Evolutionary conservation across 495 filamentous ascomycete species (phyloP), one percentile per base, ranked within the genome.

Genomic region (Hypoxylon lienhwacheense): DNA sequence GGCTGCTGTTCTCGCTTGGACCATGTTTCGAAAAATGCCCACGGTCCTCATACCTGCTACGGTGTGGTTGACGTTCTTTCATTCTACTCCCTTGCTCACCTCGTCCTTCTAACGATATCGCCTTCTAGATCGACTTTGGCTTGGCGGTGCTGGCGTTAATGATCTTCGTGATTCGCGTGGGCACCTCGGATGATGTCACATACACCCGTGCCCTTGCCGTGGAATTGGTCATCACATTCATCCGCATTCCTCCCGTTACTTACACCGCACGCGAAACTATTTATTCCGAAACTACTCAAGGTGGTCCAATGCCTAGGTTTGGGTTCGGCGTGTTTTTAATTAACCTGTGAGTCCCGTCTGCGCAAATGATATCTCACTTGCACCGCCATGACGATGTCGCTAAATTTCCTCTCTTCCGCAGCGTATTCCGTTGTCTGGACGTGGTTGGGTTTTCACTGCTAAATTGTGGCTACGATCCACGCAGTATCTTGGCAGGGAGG

Each of bases 291-390:
- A 36, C 24, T 32, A 32, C 47, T 16, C 55, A 55, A 37, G 42
- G 42, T 0, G 62, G 65, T 2, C 33, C 60, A 19, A 52, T 67
- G 1, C 58, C 65, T 11, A 65, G 40, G 12, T 65, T 67, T 12
- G 59, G 65, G 3, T 65, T 67, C 32, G 65, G 65, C 14, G 53
- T 67, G 31, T 67, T 67, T 34, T 57, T 67, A 45, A 67, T 67
- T 36, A 67, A 67, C 39, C 37, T 67, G 65, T 67, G 55, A 63
- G 65, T 55, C 5, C 10, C 7, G 12, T 19, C n/a, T 20, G 20
- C 29, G 17, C 5, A 3, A 4, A 11, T 4, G 7, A 26, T 19
- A 42, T 17, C 4, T 22, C 14, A 21, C 28, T 25, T 5, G 6
- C 17, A 4, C 6, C 1, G n/a, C 5, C 5, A 15, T n/a, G 8